Evolutionary conservation across 306 rosid species (phyloP), one percentile per base, ranked within the genome.

Genomic region (Heteromeles arbutifolia): DNA sequence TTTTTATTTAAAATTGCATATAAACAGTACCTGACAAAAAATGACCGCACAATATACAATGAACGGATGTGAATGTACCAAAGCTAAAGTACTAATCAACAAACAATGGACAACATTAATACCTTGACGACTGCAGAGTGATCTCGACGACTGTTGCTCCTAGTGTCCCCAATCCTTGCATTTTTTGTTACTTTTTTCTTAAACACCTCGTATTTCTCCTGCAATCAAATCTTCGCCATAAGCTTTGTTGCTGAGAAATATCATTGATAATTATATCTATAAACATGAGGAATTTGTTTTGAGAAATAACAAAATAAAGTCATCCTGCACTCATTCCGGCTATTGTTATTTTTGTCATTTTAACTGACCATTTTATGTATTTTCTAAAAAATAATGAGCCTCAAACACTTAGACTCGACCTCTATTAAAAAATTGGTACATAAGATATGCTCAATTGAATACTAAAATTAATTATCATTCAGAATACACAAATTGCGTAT

Each of bases 121-220:
- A 90, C 96, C 93, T 90, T 84, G 43, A 88, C 48, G 11, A 82
- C 53, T 41, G 90, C 72, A 50, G 86, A 76, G 78, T 85, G 96
- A 64, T 88, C 83, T 82, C 41, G 65, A 70, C 65, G 21, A 24
- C 45, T 69, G 53, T 28, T 12, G 53, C 79, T 74, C 56, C 19
- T 26, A 45, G 34, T n/a, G 77, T 86, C 81, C 19, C 43, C 76
- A 70, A 41, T 53, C 1, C 65, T 64, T 39, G 74, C 4, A 41
- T 34, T 52, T 70, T 79, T 66, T 67, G 12, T 83, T 25, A 79
- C 62, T 68, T 81, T 72, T 72, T 77, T 78, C 77, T 82, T 76
- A 37, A 88, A 85, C 45, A 50, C 68, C 80, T 82, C 86, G 69
- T 85, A 90, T 41, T 73, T 76, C 77, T 85, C 87, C 96, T 86